Conservation (phyloP, 768 basidiomycete species). For the Mycena alexandri region DNA sequence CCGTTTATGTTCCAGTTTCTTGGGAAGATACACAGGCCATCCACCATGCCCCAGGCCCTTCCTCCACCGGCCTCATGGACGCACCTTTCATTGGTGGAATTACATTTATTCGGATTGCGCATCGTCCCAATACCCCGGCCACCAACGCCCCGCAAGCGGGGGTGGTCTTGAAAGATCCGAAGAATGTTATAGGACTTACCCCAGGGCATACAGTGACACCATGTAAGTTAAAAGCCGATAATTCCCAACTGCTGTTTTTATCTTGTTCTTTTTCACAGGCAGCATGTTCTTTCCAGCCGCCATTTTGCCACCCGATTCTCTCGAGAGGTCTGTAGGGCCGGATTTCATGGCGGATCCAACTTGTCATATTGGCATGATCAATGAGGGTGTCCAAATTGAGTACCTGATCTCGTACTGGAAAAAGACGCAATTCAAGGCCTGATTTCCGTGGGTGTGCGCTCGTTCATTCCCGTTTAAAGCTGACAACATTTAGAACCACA, state of each 20-base stretch:
- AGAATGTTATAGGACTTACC: slow-evolving; percentile 10
- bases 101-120: slow-evolving; percentile 16
- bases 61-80: slow-evolving; percentile 4
- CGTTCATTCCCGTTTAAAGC: not conserved
- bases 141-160: not conserved
- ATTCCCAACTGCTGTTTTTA: not conserved
- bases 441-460: not conserved
- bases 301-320: slow-evolving; percentile 1
- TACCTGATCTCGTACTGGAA: slow-evolving; percentile 30
- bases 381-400: slow-evolving; percentile 4
- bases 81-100: slow-evolving; percentile 18
- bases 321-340: not conserved
- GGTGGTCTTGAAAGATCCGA: slow-evolving; percentile 3
- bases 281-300: slow-evolving; percentile 13
- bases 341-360: slow-evolving; percentile 13
- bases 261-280: slow-evolving; percentile 6
- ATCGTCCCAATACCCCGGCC: not conserved
- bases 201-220: slow-evolving; percentile 8
- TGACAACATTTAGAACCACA: not conserved
- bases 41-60: not conserved
- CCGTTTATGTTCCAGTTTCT: slow-evolving; percentile 11
- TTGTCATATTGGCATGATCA: slow-evolving; percentile 13
- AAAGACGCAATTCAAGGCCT: slow-evolving; percentile 9
- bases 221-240: slow-evolving; percentile 6
- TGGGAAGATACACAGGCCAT: slow-evolving; percentile 1